Conservation (phyloP, 331 rosid genomes). For the Pyracantha coccinea region DNA sequence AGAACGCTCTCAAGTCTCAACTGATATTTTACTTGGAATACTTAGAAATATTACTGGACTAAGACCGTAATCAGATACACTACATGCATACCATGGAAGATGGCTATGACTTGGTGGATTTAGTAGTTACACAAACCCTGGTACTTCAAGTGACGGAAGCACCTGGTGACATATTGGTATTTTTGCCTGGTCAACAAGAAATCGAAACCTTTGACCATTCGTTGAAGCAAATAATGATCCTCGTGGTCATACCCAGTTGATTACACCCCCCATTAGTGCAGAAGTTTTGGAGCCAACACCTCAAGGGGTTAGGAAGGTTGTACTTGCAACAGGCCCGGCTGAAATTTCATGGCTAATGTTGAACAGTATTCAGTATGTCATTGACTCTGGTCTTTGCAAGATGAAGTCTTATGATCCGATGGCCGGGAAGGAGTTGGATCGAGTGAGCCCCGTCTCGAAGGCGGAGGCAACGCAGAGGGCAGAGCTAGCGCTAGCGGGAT, state of each 20-base stretch:
- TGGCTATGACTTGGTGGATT: constrained; percentile 54
- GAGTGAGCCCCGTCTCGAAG: constrained; percentile 67
- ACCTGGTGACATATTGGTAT: constrained; percentile 73
- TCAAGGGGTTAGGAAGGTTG: constrained; percentile 76
- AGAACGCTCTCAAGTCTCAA: constrained; percentile 87
- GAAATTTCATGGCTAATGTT: constrained; percentile 80
- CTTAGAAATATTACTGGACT: constrained; percentile 78
- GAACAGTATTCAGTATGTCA: constrained; percentile 56
- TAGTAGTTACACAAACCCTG: constrained; percentile 67
- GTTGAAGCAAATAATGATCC: constrained; percentile 52
- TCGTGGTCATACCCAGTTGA: constrained; percentile 36
- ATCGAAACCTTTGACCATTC: constrained; percentile 85
- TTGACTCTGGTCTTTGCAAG: constrained; percentile 79
- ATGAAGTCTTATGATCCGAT: constrained; percentile 85
- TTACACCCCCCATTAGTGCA: constrained; percentile 76
- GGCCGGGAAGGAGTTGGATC: constrained; percentile 79
- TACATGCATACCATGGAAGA: constrained; percentile 78
- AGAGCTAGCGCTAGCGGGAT: constrained; percentile 28
- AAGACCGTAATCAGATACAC: constrained; percentile 61
- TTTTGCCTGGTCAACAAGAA: constrained; percentile 86
- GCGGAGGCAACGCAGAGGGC: constrained; percentile 88
- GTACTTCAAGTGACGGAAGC: constrained; percentile 74
- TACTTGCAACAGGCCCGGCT: constrained; percentile 83
- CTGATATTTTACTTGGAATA: constrained; percentile 75
- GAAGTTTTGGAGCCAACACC: constrained; percentile 88